phyloP scores from a whole-genome alignment of 768 basidiomycete genomes.

The Cystofilobasidium bisporidii region DNA sequence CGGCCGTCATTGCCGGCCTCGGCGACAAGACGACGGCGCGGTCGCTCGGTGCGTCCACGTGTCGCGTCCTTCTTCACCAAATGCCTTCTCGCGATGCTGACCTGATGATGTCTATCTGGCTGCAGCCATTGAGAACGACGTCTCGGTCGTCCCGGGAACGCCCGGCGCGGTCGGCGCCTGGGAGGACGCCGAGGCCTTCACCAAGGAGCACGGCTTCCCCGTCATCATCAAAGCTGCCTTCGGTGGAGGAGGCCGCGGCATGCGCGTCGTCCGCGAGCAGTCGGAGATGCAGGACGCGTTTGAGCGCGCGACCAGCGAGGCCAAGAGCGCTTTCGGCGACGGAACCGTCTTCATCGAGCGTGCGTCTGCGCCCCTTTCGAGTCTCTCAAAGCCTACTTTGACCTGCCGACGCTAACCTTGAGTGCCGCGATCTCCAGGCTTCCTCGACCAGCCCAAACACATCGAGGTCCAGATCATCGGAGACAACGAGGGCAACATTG shows the following conservation, averaged over 20 bases:
- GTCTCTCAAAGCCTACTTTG: too few species aligned
- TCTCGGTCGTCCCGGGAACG: constrained; percentile 95
- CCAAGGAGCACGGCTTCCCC: constrained; percentile 93
- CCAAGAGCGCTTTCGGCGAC: constrained; percentile 92
- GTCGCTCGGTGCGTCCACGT: constrained; percentile 44
- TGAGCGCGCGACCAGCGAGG: constrained; percentile 85
- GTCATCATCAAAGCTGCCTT: constrained; percentile 99
- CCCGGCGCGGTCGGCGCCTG: constrained; percentile 81
- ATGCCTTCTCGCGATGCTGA: neutral
- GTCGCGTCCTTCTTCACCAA: neutral
- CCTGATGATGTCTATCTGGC: neutral
- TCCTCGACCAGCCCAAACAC: constrained; percentile 85
- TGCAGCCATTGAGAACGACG: constrained; percentile 74
- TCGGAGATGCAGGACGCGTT: constrained; percentile 82
- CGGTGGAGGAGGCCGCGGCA: constrained; percentile 97
- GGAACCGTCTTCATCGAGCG: constrained; percentile 99
- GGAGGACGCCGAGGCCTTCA: constrained; percentile 72
- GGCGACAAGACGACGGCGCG: constrained; percentile 71
- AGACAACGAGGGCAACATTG: constrained; percentile 82
- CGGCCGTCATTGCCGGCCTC: constrained; percentile 90
- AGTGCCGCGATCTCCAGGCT: constrained; percentile 29
- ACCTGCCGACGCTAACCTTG: constrained; percentile 3
- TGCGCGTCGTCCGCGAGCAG: constrained; percentile 95
- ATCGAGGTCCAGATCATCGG: constrained; percentile 96
- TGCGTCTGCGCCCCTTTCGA: constrained; percentile 28